Base-by-base conservation (phyloP, 257 asterid species). In the Petrea volubilis region DNA sequence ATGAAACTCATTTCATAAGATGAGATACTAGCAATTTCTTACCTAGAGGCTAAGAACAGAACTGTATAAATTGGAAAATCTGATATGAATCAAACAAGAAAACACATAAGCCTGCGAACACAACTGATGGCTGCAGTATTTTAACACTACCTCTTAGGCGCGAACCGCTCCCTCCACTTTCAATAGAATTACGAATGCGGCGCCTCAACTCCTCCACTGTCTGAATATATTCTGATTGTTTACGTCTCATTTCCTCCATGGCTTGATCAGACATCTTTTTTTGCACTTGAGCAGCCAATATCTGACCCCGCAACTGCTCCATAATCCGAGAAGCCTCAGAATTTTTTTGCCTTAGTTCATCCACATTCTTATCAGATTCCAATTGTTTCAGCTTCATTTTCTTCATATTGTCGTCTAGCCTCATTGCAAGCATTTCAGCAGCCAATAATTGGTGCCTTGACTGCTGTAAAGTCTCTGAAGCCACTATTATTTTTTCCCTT, bases 161-260 rank as follows among this genome's bases (percentile, higher is more conserved):
- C n/a, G n/a, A n/a, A n/a, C n/a, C n/a, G n/a, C n/a, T n/a, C n/a
- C n/a, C n/a, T n/a, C n/a, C n/a, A n/a, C n/a, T n/a, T n/a, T n/a
- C n/a, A n/a, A n/a, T n/a, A n/a, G n/a, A n/a, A n/a, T n/a, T n/a
- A n/a, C n/a, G n/a, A n/a, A n/a, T n/a, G n/a, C n/a, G 55, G 3
- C 36, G 21, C 60, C 27, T 73, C 64, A 73, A 53, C 44, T 55
- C 65, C 67, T 20, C 43, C 13, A 74, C 24, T 20, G 68, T 29
- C 18, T 15, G 25, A 40, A 28, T 17, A 6, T 24, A 47, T 49
- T 58, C 67, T 1, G 23, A 20, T 6, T 13, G 29, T 58, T 43
- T 60, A 8, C 13, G 21, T 29, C 18, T 46, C 15, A 70, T 20
- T 21, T 43, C 43, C 12, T 57, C 36, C n/a, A 58, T 18, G 15